Base-by-base conservation (phyloP, 225 moss, liverwort and hornwort species). In the Pseudisothecium myosuroides region DNA sequence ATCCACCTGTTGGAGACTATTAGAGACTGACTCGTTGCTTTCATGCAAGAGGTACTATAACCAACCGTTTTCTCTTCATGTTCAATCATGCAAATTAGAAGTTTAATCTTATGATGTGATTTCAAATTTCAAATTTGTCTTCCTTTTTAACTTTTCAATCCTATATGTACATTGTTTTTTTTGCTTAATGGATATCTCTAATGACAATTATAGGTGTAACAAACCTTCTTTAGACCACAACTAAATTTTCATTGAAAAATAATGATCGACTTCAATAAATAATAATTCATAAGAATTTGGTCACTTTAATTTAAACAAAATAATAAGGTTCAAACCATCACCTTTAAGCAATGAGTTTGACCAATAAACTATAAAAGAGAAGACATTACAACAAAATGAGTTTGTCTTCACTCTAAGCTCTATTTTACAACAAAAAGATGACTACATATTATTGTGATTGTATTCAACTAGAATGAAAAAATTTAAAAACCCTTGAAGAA, bases 91-190 rank as follows among this genome's bases (percentile, higher is more conserved):
- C 2, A 6, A 8, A 49, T 49, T 31, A 0, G 0, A 49, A 19
- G 32, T 32, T 49, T 32, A 49, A 32, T 75, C 12, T 32, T 49
- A 32, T 49, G 29, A 19, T 0, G 11, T 49, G 19, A 2, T 74
- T 73, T 74, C 1, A 4, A 39, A 9, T 47, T 45, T 74, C 18
- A 47, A 74, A 45, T 45, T 72, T 28, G 3, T 45, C 17, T 1
- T 72, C 16, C 2, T 27, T 5, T 45, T 45, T 28, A 10, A 45
- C 10, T 73, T 39, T 45, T 16, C 0, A 43, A 29, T 10, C 17
- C 10, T 29, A 16, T 18, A 73, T 0, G 0, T 39, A 13, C 39
- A 23, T 4, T 17, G 0, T 0, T 45, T 73, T 45, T 28, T 1
- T 17, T 31, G 18, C 18, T 74, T 74, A 11, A 31, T 0, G 1